Percentiles rank a stretch among this genome's conserved stretches.
Evolutionary conservation across 2,329 filamentous ascomycete genomes (phyloP).

Genomic region (Dactylellina parvicollis): DNA sequence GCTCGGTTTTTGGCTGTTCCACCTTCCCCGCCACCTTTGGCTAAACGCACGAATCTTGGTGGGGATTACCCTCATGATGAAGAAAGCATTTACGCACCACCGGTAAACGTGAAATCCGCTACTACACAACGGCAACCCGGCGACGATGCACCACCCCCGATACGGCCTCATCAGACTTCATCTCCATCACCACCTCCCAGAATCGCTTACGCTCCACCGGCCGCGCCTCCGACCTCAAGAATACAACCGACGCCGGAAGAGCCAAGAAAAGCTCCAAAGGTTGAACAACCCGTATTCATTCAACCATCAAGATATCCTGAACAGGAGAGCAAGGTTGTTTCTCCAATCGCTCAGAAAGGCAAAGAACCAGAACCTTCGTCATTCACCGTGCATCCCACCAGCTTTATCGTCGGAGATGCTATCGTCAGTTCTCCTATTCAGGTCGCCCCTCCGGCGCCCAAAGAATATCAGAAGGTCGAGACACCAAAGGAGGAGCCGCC

Average conservation of each 20-base stretch:
- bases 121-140: background rate
- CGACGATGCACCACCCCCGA: conserved; percentile 33
- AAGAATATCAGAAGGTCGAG: conserved; percentile 12
- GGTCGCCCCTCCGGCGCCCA: background rate
- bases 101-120: conserved; percentile 8
- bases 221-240: conserved; percentile 1
- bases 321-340: conserved; percentile 37
- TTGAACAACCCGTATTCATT: conserved; percentile 5
- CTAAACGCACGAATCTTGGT: conserved; percentile 1
- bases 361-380: conserved; percentile 18
- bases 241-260: conserved; percentile 7
- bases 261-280: background rate
- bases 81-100: conserved; percentile 41
- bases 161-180: conserved; percentile 38
- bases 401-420: conserved; percentile 27
- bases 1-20: conserved; percentile 43
- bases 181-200: conserved; percentile 46
- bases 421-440: conserved; percentile 12
- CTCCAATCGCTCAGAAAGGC: conserved; percentile 12
- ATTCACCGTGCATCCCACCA: conserved; percentile 10
- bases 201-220: conserved; percentile 28
- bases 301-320: conserved; percentile 20
- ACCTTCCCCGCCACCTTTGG: conserved; percentile 38
- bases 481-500: conserved; percentile 30
- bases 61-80: conserved; percentile 16